A percentile compares a stretch with the other conserved stretches of the same genome.
phyloP scores from a whole-genome alignment of 2,329 filamentous ascomycete species.

The Pseudocercospora eumusae region DNA sequence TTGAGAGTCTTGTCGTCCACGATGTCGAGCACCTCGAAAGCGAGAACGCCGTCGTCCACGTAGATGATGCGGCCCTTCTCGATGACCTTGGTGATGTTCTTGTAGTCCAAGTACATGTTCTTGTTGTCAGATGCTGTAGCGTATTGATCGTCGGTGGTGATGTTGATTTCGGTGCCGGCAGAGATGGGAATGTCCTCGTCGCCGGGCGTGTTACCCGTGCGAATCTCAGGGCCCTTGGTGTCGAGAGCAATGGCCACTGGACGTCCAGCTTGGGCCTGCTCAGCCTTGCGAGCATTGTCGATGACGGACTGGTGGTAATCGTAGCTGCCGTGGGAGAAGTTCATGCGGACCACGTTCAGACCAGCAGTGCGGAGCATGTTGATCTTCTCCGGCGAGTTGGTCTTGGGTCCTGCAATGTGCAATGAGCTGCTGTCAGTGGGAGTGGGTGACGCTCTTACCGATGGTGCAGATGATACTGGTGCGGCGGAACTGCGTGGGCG shows the following conservation, averaged over 20 bases:
- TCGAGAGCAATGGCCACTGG: conserved; percentile 93
- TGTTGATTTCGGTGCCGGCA: conserved; percentile 82
- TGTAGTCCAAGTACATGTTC: conserved; percentile 99
- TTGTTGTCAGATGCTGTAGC: conserved; percentile 78
- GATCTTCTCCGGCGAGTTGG: conserved; percentile 95
- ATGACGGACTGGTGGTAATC: conserved; percentile 99
- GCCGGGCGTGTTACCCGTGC: conserved; percentile 72
- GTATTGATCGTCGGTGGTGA: conserved; percentile 95
- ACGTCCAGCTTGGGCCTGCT: conserved; percentile 73
- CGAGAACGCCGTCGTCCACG: conserved; percentile 96
- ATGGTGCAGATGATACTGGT: conserved; percentile 99
- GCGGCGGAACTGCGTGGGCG: conserved; percentile 86
- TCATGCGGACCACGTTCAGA: conserved; percentile 99
- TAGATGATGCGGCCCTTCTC: conserved; percentile 88
- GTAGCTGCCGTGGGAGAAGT: conserved; percentile 94
- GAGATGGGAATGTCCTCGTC: conserved; percentile 79
- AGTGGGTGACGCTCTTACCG: conserved; percentile 52
- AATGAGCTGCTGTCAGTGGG: conserved; percentile 9
- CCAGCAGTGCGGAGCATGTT: conserved; percentile 84
- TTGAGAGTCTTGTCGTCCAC: conserved; percentile 86
- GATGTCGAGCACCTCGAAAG: conserved; percentile 88
- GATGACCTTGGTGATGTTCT: conserved; percentile 99
- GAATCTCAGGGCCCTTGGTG: conserved; percentile 83
- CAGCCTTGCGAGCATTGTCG: conserved; percentile 87
- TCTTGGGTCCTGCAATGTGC: conserved; percentile 76